A percentile compares a stretch with the other conserved stretches of the same genome.
These are phyloP conservation scores for Ganoderma sinense DNA, from an alignment of 1,284 basidiomycete species.

Conservation along the genomic window DNA sequence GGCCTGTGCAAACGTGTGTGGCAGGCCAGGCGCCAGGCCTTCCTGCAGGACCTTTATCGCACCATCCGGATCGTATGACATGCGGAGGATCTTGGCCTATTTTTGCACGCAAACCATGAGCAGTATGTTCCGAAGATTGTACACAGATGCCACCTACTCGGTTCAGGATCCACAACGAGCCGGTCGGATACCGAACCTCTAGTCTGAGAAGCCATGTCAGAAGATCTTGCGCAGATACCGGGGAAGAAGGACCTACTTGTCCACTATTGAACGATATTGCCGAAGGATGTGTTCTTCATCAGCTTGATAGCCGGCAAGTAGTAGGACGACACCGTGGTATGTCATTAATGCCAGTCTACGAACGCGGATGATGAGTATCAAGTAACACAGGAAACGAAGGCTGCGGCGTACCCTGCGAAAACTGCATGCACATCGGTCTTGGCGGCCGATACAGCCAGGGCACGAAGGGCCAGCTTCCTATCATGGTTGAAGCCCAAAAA, in stretches of 20 bases:
- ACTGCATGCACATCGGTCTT: slow-evolving; percentile 74
- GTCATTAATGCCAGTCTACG: slow-evolving; percentile 79
- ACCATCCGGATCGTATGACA: slow-evolving; percentile 66
- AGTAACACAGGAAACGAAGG: background rate
- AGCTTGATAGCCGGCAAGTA: slow-evolving; percentile 77
- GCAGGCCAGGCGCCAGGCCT: slow-evolving; percentile 61
- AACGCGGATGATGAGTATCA: background rate
- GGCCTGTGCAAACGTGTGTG: slow-evolving; percentile 69
- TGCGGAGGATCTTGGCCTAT: slow-evolving; percentile 78
- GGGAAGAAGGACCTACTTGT: slow-evolving; percentile 49
- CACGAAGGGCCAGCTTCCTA: slow-evolving; percentile 68
- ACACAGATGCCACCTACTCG: slow-evolving; percentile 48
- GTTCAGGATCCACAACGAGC: slow-evolving; percentile 80
- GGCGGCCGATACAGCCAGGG: slow-evolving; percentile 70
- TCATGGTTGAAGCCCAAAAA: slow-evolving; percentile 80
- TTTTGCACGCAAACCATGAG: background rate
- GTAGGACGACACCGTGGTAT: slow-evolving; percentile 74
- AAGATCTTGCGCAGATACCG: slow-evolving; percentile 13
- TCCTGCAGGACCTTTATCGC: slow-evolving; percentile 69
- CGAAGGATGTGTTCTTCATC: slow-evolving; percentile 69
- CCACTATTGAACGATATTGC: slow-evolving; percentile 69
- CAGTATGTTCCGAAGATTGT: background rate
- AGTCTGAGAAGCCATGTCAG: slow-evolving; percentile 44
- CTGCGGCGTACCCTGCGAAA: slow-evolving; percentile 67
- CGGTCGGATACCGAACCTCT: slow-evolving; percentile 66